These are phyloP conservation scores for Saccharata proteae DNA, from an alignment of 2,329 filamentous ascomycete genomes.

Conservation along the genomic window DNA sequence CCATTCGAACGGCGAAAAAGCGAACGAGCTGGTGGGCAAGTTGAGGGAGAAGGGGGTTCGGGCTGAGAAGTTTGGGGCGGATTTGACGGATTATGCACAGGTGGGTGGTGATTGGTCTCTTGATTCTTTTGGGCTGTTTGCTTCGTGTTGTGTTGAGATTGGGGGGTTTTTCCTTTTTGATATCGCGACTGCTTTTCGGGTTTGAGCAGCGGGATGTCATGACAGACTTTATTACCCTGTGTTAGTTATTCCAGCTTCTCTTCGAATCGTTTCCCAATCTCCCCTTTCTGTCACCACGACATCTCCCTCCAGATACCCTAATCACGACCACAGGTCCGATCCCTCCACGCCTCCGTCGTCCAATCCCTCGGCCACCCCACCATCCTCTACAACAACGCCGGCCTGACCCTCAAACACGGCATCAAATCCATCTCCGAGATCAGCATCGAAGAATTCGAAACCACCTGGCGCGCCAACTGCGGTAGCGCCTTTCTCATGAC, in stretches of 20 bases:
- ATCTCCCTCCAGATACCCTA: constrained; percentile 7
- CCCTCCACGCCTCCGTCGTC: constrained; percentile 22
- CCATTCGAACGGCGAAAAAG: constrained; percentile 20
- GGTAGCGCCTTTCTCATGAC: constrained; percentile 24
- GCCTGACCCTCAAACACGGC: constrained; percentile 16
- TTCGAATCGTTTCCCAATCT: neutral
- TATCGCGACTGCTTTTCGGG: too few relatives aligned
- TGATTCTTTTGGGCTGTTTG: neutral
- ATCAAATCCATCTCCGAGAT: constrained; percentile 20
- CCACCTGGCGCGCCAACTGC: constrained; percentile 26
- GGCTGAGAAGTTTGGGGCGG: constrained; percentile 23
- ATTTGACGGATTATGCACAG: constrained; percentile 26
- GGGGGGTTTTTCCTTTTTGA: too few relatives aligned
- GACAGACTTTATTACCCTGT: neutral
- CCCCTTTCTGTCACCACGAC: constrained; percentile 4
- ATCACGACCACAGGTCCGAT: constrained; percentile 17
- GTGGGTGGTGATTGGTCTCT: too few relatives aligned
- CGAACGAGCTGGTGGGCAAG: constrained; percentile 19
- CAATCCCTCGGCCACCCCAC: constrained; percentile 21
- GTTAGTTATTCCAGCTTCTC: neutral
- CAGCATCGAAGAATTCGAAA: constrained; percentile 24
- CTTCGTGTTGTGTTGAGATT: neutral
- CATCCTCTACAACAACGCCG: constrained; percentile 32
- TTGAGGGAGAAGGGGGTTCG: constrained; percentile 17
- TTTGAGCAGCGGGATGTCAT: neutral